These are phyloP conservation scores for Eutrema yunnanense DNA, from an alignment of 345 rosid species.

Conservation along the genomic window DNA sequence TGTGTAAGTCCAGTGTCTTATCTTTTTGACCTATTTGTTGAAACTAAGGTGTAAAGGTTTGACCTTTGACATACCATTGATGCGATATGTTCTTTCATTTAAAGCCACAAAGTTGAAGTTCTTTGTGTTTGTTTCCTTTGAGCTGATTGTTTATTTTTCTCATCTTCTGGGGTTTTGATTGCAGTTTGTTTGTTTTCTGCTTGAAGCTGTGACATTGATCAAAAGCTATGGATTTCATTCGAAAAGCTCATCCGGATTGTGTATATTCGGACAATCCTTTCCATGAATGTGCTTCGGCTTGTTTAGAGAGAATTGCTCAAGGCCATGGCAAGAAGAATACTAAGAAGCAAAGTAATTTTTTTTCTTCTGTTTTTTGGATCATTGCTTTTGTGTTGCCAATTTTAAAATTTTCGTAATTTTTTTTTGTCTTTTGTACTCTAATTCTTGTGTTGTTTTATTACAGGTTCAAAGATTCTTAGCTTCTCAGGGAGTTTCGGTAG, in stretches of 20 bases:
- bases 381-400: neutral
- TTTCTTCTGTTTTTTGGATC: neutral
- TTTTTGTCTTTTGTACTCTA: neutral
- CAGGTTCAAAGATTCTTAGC: constrained; percentile 47
- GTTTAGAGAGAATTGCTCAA: constrained; percentile 34
- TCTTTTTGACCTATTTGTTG: constrained; percentile 17
- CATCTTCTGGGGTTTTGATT: neutral
- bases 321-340: constrained; percentile 29
- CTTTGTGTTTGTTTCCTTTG: neutral
- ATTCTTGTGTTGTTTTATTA: constrained; percentile 2
- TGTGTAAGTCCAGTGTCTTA: neutral
- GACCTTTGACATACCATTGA: constrained; percentile 5
- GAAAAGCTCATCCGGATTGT: constrained; percentile 29
- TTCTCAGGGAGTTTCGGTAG: constrained; percentile 55
- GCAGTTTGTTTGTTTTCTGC: neutral
- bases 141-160: neutral
- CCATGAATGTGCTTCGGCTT: constrained; percentile 33
- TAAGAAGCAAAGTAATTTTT: constrained; percentile 15
- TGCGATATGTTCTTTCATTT: constrained; percentile 5
- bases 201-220: constrained; percentile 1
- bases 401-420: neutral
- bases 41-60: neutral
- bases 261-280: constrained; percentile 28
- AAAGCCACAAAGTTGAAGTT: neutral
- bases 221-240: constrained; percentile 16